Conservation (phyloP, 106 monocot genomes). For the Amphibolis antarctica region DNA sequence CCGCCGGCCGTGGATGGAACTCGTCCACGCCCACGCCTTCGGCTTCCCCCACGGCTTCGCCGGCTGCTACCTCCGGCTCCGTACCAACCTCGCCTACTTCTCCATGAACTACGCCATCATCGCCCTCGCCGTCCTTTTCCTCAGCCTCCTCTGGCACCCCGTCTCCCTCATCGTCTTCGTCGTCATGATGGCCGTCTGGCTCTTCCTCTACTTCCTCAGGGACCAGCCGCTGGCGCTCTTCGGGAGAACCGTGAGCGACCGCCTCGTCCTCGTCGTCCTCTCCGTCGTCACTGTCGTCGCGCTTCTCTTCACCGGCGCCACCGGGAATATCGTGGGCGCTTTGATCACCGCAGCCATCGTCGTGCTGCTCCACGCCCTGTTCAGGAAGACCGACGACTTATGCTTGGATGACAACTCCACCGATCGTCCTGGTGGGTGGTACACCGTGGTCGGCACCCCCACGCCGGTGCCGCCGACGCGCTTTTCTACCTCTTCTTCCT, state of each 20-base stretch:
- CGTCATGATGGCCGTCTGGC: slow-evolving; percentile 33
- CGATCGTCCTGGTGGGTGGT: background rate
- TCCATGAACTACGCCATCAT: slow-evolving; percentile 78
- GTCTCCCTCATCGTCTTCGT: slow-evolving; percentile 41
- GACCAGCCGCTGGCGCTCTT: slow-evolving; percentile 54
- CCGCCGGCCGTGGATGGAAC: slow-evolving; percentile 56
- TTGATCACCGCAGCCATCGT: slow-evolving; percentile 36
- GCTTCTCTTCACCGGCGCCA: slow-evolving; percentile 53
- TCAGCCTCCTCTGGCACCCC: slow-evolving; percentile 70
- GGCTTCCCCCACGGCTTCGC: slow-evolving; percentile 37
- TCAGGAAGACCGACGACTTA: background rate
- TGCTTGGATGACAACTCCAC: background rate
- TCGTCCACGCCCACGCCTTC: slow-evolving; percentile 33
- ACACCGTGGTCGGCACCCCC: background rate
- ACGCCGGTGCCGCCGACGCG: background rate
- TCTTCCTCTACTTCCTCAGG: slow-evolving; percentile 46
- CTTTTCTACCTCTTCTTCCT: background rate
- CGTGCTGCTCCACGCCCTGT: slow-evolving; percentile 33
- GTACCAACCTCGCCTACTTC: slow-evolving; percentile 51
- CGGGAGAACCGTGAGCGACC: slow-evolving; percentile 35
- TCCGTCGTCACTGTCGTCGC: slow-evolving; percentile 39
- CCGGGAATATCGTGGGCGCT: slow-evolving; percentile 36
- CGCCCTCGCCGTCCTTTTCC: slow-evolving; percentile 42
- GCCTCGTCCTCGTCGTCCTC: slow-evolving; percentile 30
- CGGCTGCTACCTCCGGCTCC: slow-evolving; percentile 54